Evolutionary conservation across 169 alveolate genomes (phyloP).

Genomic region (Plasmodium falciparum): DNA sequence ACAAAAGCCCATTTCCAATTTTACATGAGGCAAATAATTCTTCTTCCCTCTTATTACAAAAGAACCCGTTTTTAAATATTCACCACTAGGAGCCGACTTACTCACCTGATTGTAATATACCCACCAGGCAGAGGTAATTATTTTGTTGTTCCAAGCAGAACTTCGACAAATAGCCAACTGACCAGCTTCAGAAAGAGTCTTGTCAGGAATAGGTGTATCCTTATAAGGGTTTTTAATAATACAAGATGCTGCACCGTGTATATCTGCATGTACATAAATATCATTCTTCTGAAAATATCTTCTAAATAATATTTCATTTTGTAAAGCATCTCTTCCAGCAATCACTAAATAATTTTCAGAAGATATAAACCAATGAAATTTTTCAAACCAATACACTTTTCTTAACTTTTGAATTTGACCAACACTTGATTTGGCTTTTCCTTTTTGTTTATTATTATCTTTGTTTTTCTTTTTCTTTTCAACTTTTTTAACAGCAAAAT

Average conservation of each 20-base stretch:
- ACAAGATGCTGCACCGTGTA: conserved; percentile 98
- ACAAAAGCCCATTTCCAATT: conserved; percentile 96
- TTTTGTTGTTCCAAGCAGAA: conserved; percentile 95
- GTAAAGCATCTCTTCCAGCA: conserved; percentile 93
- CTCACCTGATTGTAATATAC: conserved; percentile 96
- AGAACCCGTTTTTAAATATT: conserved; percentile 93
- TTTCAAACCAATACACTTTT: conserved; percentile 97
- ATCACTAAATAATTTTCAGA: conserved; percentile 90
- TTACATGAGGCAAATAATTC: conserved; percentile 92
- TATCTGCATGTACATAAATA: conserved; percentile 97
- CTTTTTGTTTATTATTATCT: conserved; percentile 77
- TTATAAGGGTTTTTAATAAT: conserved; percentile 93
- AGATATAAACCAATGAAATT: conserved; percentile 97
- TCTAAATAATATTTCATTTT: conserved; percentile 95
- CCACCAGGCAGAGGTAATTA: conserved; percentile 96
- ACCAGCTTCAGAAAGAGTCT: conserved; percentile 90
- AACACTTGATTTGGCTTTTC: conserved; percentile 1
- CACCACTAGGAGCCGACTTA: conserved; percentile 97
- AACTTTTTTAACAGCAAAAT: conserved; percentile 92
- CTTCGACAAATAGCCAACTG: conserved; percentile 92
- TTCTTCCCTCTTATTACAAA: conserved; percentile 97
- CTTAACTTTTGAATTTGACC: conserved; percentile 84
- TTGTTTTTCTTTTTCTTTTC: conserved; percentile 90
- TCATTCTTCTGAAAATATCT: conserved; percentile 94
- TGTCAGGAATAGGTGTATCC: conserved; percentile 83